Base-by-base conservation (phyloP, 2,329 filamentous ascomycete species). In the Colletotrichum musicola region DNA sequence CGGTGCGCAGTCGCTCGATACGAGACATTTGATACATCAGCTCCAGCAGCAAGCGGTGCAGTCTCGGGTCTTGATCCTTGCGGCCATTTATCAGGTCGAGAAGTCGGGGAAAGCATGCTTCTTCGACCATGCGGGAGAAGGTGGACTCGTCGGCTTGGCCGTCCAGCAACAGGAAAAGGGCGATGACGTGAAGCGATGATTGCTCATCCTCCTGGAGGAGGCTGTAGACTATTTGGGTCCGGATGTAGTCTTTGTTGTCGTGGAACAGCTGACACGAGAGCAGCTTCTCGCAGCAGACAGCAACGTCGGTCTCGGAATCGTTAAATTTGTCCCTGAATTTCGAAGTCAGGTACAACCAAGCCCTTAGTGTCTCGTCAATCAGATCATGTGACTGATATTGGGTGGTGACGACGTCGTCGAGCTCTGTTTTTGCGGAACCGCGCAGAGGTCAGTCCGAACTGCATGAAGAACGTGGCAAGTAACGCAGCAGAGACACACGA, bases 11-110 rank as follows among this genome's bases (percentile, higher is more conserved):
- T 71, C 90, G 88, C 80, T 98, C 94, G 77, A 98, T 94, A 69
- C 97, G 89, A 51, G 94, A 95, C 92, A 98, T 98, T 83, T 98
- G 96, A 81, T 97, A 99, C 77, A 98, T 87, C 64, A 99, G 83
- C 79, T 98, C 93, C 75, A 99, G 85, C 60, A 98, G 84, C 70
- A 96, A 82, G 42, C 92, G 89, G 81, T 98, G 93, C 69, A 98
- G 84, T 60, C 89, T 86, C 25, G 88, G 85, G 76, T 95, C 92
- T 53, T 89, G 84, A 46, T 91, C 86, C 72, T 85, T 86, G 70
- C 87, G 86, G 50, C 83, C 85, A 75, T 91, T 88, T 70, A 98
- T 91, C 72, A 99, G 83, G 71, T 97, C 93, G 38, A 98, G 83
- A 50, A 99, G 83, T 38, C 95, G 88, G 42, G 91, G 86, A 77